These are phyloP conservation scores for Rhizophora apiculata DNA, from an alignment of 345 rosid genomes.

Conservation along the genomic window DNA sequence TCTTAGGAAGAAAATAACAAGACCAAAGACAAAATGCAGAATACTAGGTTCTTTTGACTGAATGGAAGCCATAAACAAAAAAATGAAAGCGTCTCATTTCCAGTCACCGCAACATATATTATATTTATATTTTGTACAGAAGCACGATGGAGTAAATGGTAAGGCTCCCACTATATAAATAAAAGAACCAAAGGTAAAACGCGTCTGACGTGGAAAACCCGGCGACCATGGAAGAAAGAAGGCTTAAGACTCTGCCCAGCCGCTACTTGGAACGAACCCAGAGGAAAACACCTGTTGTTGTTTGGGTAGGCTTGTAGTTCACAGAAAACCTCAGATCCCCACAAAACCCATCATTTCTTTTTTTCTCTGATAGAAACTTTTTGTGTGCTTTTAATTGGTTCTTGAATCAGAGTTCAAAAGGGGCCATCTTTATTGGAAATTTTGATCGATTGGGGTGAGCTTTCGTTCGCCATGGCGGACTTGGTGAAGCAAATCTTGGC, in stretches of 20 bases:
- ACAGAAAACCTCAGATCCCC: background rate
- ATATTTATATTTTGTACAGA: no score
- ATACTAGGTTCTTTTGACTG: no score
- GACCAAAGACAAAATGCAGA: no score
- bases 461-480: conserved; percentile 58
- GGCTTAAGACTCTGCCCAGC: background rate
- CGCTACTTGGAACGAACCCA: no score
- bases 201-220: conserved; percentile 47
- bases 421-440: background rate
- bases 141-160: background rate
- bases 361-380: background rate
- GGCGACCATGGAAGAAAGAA: conserved; percentile 13
- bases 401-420: background rate
- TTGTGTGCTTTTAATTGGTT: background rate
- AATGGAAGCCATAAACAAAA: no score
- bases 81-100: no score
- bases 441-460: background rate
- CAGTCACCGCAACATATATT: no score
- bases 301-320: background rate
- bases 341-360: background rate
- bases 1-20: no score
- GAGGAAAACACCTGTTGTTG: background rate
- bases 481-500: conserved; percentile 73
- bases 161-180: background rate
- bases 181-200: background rate